These are phyloP conservation scores for Schwanniomyces yamadae DNA, from an alignment of 805 yeast species.

Conservation along the genomic window DNA sequence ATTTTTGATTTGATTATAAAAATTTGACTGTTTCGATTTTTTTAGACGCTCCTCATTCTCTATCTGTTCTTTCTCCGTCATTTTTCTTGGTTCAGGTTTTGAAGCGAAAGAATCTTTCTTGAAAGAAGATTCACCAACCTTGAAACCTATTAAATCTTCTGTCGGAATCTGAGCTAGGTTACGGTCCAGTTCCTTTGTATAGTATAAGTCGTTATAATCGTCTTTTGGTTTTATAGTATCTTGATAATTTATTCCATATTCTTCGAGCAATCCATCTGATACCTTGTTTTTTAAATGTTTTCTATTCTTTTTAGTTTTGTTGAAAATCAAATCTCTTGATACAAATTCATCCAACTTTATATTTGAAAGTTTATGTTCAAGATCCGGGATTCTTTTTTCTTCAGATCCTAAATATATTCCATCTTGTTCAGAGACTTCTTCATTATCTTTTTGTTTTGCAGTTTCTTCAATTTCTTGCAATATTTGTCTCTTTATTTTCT, in stretches of 20 bases:
- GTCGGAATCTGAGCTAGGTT: constrained; percentile 24
- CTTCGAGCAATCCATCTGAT: constrained; percentile 34
- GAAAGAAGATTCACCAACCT: constrained; percentile 28
- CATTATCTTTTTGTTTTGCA: constrained; percentile 11
- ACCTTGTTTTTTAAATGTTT: constrained; percentile 29
- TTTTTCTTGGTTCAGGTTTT: constrained; percentile 1
- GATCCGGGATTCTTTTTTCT: constrained; percentile 7
- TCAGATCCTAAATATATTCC: constrained; percentile 40
- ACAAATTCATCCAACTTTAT: constrained; percentile 19
- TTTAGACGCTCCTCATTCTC: constrained; percentile 22
- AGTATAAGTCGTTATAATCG: constrained; percentile 27
- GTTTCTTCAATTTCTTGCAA: constrained; percentile 20
- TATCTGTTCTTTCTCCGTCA: constrained; percentile 28
- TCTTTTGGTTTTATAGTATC: constrained; percentile 24
- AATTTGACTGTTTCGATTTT: constrained; percentile 25
- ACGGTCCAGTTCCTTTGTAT: constrained; percentile 15
- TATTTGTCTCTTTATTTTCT: constrained; percentile 36
- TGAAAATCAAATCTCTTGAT: constrained; percentile 11
- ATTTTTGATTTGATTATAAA: constrained; percentile 27
- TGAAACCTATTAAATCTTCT: constrained; percentile 34
- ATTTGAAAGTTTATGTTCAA: not conserved
- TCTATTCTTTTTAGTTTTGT: constrained; percentile 20
- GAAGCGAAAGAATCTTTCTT: not conserved
- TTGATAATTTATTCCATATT: constrained; percentile 37
- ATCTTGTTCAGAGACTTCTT: constrained; percentile 16